Conservation (phyloP, 345 rosid genomes). For the Clausena lansium region DNA sequence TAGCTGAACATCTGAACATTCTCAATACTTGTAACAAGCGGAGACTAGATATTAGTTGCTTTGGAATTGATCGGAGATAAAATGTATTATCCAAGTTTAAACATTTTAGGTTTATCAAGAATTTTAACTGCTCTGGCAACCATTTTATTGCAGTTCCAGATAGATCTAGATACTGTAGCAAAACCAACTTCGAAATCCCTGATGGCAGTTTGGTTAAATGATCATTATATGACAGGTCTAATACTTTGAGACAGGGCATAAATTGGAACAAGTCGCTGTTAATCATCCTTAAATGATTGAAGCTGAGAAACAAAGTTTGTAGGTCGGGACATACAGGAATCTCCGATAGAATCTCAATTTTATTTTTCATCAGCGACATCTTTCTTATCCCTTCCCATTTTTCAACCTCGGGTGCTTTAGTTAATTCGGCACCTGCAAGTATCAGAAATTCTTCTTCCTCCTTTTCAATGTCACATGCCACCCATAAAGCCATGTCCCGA, state of each 20-base stretch:
- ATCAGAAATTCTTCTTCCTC: not conserved
- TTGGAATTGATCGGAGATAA: not conserved
- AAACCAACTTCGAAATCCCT: not conserved
- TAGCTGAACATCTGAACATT: not conserved
- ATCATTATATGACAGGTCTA: not conserved
- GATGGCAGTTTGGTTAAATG: not conserved
- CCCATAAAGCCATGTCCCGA: slow-evolving; percentile 11
- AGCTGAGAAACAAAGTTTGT: not conserved
- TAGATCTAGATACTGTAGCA: not conserved
- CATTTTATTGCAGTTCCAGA: not conserved
- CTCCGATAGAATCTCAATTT: not conserved
- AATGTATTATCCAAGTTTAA: not conserved
- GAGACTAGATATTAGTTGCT: not conserved
- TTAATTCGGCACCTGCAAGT: not conserved
- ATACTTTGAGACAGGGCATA: not conserved
- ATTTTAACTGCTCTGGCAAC: not conserved
- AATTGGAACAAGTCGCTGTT: not conserved
- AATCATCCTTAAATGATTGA: not conserved
- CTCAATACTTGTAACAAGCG: not conserved
- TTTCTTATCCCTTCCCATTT: not conserved
- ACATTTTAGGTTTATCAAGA: not conserved
- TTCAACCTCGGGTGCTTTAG: not conserved
- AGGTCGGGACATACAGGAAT: not conserved
- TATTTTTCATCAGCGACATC: slow-evolving; percentile 3
- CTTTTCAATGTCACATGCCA: not conserved